Base-by-base conservation (phyloP, 148 eudicot genomes). In the Silene uniflora region DNA sequence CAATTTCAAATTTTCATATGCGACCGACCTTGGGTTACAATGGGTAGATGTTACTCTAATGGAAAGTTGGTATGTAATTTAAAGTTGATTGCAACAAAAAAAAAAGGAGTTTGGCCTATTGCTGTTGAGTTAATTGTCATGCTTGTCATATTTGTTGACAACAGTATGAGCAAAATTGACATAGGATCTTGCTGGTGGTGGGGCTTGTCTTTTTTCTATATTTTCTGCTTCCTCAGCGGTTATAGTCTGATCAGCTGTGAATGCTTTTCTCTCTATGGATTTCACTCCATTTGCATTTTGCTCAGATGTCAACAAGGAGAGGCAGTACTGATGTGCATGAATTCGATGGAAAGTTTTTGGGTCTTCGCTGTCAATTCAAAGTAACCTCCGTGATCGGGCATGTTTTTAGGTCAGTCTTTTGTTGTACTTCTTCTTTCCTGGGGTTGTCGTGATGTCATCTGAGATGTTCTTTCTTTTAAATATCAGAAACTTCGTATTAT, bases 381-480 rank as follows among this genome's bases (percentile, higher is more conserved):
- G 97, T 93, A 77, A 93, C 98, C 73, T 88, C 98, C 39, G 98
- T 93, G 55, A 93, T 93, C 74, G 98, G 98, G n/a, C 98, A 93
- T 85, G 93, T 93, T 78, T 93, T 91, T 83, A 93, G 98, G 97
- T 92, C 66, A 77, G 83, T 76, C 19, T 62, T 46, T 69, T 47
- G 73, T 49, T 22, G 22, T 49, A 46, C 35, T 46, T 49, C 58
- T 47, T 69, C 35, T 19, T 60, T 25, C 32, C 44, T 76, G 23
- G 44, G 39, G 64, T 60, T 23, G 56, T 52, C 56, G 14, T 52
- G 17, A 13, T 79, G 35, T 58, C 49, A 44, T 81, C 27, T 23
- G 52, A 67, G 11, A 58, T 61, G 17, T 25, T 17, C 23, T 6
- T 59, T 62, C 44, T 47, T 25, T 8, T 24, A 14, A 39, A 29